Evolutionary conservation across 2,329 filamentous ascomycete species (phyloP), one percentile per base, ranked within the genome.

Genomic region (Cladosporium phlei): DNA sequence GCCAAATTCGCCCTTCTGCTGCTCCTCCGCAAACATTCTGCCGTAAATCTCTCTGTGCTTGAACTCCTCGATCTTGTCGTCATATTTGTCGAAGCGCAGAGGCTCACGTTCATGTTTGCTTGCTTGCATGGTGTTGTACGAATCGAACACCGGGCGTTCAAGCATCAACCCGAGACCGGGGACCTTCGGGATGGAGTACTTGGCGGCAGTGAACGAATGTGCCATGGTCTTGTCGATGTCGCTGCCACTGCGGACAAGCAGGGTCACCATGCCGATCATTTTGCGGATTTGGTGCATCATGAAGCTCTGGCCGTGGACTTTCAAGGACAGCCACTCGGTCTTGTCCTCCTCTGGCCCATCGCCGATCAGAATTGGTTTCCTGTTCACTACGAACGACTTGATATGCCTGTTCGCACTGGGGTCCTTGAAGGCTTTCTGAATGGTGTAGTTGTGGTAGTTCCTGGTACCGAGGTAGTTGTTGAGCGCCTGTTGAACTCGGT

Each of bases 231-330:
- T 71, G 3, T 82, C 73, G 3, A 86, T 75, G 19, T 59, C 51
- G n/a, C 83, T 83, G 40, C 88, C 93, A 65, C 86, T 94, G 28
- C 93, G 83, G 5, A 94, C 85, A 5, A 91, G 74, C 50, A 98
- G 75, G 25, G 88, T 82, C 7, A 82, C 88, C 85, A 98, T 89
- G 47, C 87, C 88, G 12, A 98, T 88, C 93, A 98, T 97, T 70
- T 97, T 98, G 61, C 93, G 85, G 67, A 98, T 98, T 71, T 98
- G 93, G 68, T 98, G 93, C 93, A 98, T 98, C 93, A 98, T 98
- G 76, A 98, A 98, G 62, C 85, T 91, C 69, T 98, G 93, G 0
- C 93, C 93, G 67, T 98, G 93, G 19, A 98, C 90, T 65, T 95
- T 95, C 55, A 97, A 75, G 33, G 86, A 93, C 4, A 98, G 75